Percentiles rank a stretch among this genome's conserved stretches.
These are phyloP conservation scores for Scheffersomyces stipitis DNA, from an alignment of 805 yeast species.

Conservation along the genomic window DNA sequence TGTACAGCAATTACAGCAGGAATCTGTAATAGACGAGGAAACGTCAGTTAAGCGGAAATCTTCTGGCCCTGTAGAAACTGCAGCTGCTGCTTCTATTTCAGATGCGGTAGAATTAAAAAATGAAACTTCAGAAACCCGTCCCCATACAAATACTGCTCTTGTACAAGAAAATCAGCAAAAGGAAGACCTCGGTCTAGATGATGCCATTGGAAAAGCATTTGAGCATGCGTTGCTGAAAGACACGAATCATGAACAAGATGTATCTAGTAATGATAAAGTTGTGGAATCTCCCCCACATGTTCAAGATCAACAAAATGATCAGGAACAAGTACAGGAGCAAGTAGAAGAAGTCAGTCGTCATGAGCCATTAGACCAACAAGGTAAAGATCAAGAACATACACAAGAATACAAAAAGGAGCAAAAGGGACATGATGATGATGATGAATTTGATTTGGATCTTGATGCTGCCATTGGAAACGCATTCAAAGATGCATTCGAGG, in stretches of 20 bases:
- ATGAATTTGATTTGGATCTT: constrained; percentile 5
- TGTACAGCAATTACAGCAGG: constrained; percentile 2
- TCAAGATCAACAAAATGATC: too few species aligned
- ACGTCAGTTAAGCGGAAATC: too few species aligned
- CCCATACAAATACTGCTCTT: too few species aligned
- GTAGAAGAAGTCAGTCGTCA: not conserved
- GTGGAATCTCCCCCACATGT: too few species aligned
- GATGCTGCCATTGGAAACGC: constrained; percentile 15
- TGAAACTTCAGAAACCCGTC: too few species aligned
- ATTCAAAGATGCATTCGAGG: constrained; percentile 3
- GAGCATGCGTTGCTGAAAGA: constrained; percentile 2
- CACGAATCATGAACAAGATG: not conserved
- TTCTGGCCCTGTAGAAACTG: too few species aligned
- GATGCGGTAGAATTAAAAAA: too few species aligned
- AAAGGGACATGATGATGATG: not conserved
- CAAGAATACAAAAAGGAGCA: not conserved
- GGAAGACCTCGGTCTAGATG: constrained; percentile 11
- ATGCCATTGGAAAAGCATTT: constrained; percentile 15
- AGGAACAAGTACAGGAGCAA: too few species aligned
- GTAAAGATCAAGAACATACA: not conserved
- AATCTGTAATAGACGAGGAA: constrained; percentile 1
- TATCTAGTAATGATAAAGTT: not conserved
- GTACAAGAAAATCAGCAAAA: too few species aligned
- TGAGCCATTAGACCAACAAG: too few species aligned
- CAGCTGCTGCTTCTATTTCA: too few species aligned